Evolutionary conservation across 345 rosid genomes (phyloP).

Genomic region (Iberis pinnata): DNA sequence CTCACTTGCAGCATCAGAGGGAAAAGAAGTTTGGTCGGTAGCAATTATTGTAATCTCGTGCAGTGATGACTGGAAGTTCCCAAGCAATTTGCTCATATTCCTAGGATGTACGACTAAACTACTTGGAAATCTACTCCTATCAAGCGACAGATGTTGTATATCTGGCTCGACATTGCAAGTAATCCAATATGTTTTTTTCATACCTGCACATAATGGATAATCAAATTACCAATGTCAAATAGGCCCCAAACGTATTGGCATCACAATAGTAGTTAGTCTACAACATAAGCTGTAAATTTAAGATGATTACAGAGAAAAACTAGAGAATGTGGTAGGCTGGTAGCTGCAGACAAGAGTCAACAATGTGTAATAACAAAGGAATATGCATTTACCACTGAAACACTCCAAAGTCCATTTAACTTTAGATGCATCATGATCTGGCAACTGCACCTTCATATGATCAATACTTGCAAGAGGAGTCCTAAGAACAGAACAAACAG

Average conservation of each 20-base stretch:
- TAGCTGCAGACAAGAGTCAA: too few species aligned
- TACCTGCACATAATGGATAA: slow-evolving; percentile 38
- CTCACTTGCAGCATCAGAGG: too few species aligned
- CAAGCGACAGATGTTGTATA: slow-evolving; percentile 81
- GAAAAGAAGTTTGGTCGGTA: slow-evolving; percentile 53
- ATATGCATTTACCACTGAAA: slow-evolving; percentile 43
- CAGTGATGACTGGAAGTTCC: slow-evolving; percentile 91
- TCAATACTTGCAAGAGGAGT: slow-evolving; percentile 65
- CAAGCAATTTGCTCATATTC: slow-evolving; percentile 75
- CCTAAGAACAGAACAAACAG: slow-evolving; percentile 77
- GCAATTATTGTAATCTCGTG: slow-evolving; percentile 92
- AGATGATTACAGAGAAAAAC: too few species aligned
- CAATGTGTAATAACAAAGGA: too few species aligned
- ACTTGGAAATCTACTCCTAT: slow-evolving; percentile 64
- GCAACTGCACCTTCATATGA: slow-evolving; percentile 55
- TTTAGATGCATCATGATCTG: slow-evolving; percentile 69
- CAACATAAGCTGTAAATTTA: too few species aligned
- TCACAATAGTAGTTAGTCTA: too few species aligned
- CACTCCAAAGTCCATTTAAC: slow-evolving; percentile 77
- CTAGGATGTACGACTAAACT: slow-evolving; percentile 74
- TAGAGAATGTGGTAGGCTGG: too few species aligned
- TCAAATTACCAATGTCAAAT: too few species aligned
- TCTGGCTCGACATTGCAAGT: slow-evolving; percentile 86
- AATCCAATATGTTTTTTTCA: slow-evolving; percentile 76
- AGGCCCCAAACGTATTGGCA: too few species aligned